Evolutionary conservation across 1,284 basidiomycete species (phyloP), one percentile per base, ranked within the genome.

Genomic region (Thecaphora frezii): DNA sequence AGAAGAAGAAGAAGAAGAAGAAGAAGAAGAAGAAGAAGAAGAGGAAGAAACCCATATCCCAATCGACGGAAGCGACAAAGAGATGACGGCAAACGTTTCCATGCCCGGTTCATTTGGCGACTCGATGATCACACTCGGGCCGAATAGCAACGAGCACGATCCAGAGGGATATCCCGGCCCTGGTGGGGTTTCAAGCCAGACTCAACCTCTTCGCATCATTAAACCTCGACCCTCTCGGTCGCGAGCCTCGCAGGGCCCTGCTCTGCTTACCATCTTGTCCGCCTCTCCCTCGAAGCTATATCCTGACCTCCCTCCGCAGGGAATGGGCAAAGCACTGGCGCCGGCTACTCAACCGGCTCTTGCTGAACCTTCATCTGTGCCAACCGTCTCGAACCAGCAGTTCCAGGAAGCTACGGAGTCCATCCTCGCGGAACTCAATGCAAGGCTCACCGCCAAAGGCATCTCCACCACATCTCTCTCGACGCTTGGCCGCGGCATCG

Each of bases 351-450:
- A 49, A 58, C 52, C 2, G 39, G 51, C 19, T 44, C 60, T 12
- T 43, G 48, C 33, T 54, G 54, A 48, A 57, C 63, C n/a, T 60
- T 58, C 4, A 60, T 36, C 63, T 1, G 49, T 66, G 9, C 63
- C 63, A 1, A 61, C 63, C 33, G 55, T 66, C 54, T 54, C 63
- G 1, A 60, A 56, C 2, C 59, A 55, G 0, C 64, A 66, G 23
- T 69, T 67, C 38, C 55, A 54, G 18, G 62, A 61, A 0, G 68
- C 69, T 16, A 58, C 63, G 19, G 62, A 60, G 7, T 58, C 68
- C 16, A 57, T 71, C 7, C 53, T 66, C 13, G 68, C 66, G 4
- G 69, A 71, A 38, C 68, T 71, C 60, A 70, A 71, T 19, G 65
- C 65, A 22, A 58, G 69, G 18, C 50, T 70, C 9, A 48, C 53